Evolutionary conservation across 352 stramenopile species (phyloP), one percentile per base, ranked within the genome.

Genomic region (Phytophthora rubi): DNA sequence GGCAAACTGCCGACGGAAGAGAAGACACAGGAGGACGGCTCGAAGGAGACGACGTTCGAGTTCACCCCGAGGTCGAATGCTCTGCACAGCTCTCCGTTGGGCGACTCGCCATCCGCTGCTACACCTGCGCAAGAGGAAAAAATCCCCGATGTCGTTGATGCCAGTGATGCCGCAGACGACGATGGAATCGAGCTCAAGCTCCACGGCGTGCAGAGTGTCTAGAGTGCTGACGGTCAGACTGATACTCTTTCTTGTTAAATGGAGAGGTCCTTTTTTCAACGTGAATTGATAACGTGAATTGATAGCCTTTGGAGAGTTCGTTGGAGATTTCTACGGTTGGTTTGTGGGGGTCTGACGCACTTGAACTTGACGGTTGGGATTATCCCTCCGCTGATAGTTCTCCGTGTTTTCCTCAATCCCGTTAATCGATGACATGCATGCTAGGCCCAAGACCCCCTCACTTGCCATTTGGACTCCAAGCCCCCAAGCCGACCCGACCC

Each of bases 31-130:
- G 81, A 86, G 8, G 82, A 92, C 56, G 82, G 81, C 2, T 82
- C 77, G 0, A 88, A 91, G 26, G 86, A 93, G 57, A 91, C 83
- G 2, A 91, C 80, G 16, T 94, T 94, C 62, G 85, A 94, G 61
- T 94, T 94, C 37, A 86, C 86, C 0, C 81, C 77, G 21, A 76
- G 71, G 13, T 86, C 81, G 7, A 90, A 80, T 57, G 73, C 81
- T 7, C 65, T 90, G 16, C 79, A 89, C 54, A 83, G 72, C 30
- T 79, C 75, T 28, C 79, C 81, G 12, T 48, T 79, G n/a, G 66
- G 73, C 12, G 48, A 44, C n/a, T 45, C 63, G 16, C 26, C 62
- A 6, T 82, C 77, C 10, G 60, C 63, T 5, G 58, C 53, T 45
- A 57, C 33, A 6, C 53, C 48, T 7, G 59, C 58, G 53, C 47